Percentiles rank a stretch among this genome's conserved stretches.
These are phyloP conservation scores for Linanthus parryae DNA, from an alignment of 148 eudicot genomes.

Conservation along the genomic window DNA sequence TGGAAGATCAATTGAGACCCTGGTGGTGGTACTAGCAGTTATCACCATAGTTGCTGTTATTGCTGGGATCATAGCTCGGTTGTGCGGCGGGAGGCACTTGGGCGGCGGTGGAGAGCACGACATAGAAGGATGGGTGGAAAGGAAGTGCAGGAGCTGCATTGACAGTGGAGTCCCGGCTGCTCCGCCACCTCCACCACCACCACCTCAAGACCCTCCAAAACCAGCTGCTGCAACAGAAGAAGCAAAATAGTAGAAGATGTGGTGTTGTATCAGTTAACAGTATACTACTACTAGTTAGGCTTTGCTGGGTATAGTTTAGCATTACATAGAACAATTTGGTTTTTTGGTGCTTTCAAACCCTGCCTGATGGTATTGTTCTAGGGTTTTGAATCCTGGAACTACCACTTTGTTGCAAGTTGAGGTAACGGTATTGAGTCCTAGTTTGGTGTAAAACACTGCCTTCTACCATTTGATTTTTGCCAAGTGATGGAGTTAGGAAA, in stretches of 20 bases:
- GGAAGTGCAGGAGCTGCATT: conserved; percentile 61
- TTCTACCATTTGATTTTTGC: too few relatives aligned
- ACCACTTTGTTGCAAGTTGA: too few relatives aligned
- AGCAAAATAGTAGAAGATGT: conserved; percentile 42
- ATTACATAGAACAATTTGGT: too few relatives aligned
- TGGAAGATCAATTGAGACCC: conserved; percentile 54
- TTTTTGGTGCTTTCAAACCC: too few relatives aligned
- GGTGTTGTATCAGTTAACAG: too few relatives aligned
- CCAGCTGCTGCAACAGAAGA: conserved; percentile 21
- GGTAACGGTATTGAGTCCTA: too few relatives aligned
- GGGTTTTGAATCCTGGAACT: too few relatives aligned
- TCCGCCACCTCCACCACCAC: conserved; percentile 25
- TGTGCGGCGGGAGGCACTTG: conserved; percentile 61
- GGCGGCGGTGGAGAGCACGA: conserved; percentile 55
- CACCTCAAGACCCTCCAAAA: conserved; percentile 23
- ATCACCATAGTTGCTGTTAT: conserved; percentile 54
- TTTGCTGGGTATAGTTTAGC: too few relatives aligned
- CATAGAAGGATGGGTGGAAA: conserved; percentile 70
- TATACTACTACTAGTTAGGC: too few relatives aligned
- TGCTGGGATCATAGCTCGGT: conserved; percentile 66
- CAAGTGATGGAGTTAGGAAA: too few relatives aligned
- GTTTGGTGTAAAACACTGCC: too few relatives aligned
- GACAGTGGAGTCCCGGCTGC: conserved; percentile 48
- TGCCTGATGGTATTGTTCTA: too few relatives aligned
- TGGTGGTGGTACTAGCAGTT: conserved; percentile 76